Percentiles rank a stretch among this genome's conserved stretches.
phyloP scores from a whole-genome alignment of 768 basidiomycete genomes.

The Baorangia bicolor region DNA sequence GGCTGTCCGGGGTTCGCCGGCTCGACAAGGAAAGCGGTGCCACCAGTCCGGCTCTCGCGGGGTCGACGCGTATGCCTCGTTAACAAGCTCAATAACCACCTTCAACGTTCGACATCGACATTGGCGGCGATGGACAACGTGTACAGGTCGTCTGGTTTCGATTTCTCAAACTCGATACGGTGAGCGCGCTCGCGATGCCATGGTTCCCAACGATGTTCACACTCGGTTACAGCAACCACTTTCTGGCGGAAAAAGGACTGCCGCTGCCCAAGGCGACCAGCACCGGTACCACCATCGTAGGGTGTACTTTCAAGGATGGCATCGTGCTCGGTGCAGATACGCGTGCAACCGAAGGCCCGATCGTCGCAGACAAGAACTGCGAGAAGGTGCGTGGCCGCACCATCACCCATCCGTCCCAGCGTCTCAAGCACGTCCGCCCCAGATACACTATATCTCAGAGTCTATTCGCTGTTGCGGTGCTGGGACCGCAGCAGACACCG shows the following conservation, averaged over 20 bases:
- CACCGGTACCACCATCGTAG: conserved; percentile 97
- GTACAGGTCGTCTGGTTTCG: conserved; percentile 60
- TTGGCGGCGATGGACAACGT: conserved; percentile 42
- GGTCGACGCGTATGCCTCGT: conserved; percentile 32
- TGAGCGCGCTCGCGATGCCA: conserved; percentile 28
- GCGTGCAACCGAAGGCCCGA: conserved; percentile 88
- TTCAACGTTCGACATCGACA: background rate
- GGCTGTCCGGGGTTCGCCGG: conserved; percentile 12
- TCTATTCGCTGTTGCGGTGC: conserved; percentile 97
- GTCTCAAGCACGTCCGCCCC: background rate
- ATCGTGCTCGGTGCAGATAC: conserved; percentile 97
- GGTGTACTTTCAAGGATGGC: conserved; percentile 89
- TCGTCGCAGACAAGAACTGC: conserved; percentile 99
- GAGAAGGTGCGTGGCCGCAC: conserved; percentile 72
- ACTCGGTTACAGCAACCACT: conserved; percentile 56
- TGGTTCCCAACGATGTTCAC: background rate
- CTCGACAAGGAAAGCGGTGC: conserved; percentile 16
- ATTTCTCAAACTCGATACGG: conserved; percentile 78
- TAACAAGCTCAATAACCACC: background rate
- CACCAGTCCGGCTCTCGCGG: conserved; percentile 10
- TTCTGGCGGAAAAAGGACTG: conserved; percentile 66
- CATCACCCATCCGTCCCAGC: background rate
- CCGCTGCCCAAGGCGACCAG: conserved; percentile 82
- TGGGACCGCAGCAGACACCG: conserved; percentile 98
- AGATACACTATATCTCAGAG: conserved; percentile 98